Evolutionary conservation across 352 stramenopile species (phyloP), one percentile per base, ranked within the genome.

Genomic region (Pythium chondricola): DNA sequence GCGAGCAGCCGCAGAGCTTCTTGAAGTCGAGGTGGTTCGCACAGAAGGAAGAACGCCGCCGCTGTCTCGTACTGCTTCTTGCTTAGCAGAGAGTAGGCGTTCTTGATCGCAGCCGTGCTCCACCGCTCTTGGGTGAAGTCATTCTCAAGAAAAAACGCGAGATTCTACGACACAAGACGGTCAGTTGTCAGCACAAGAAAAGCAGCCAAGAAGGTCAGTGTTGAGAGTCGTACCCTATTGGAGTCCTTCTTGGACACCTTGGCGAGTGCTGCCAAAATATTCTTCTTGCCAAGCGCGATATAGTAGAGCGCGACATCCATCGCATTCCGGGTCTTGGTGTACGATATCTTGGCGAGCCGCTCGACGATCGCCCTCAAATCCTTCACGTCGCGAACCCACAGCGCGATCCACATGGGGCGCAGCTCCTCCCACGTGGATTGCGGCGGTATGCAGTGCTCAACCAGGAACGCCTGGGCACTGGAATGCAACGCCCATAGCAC

Each of bases 81-180:
- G 27, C 85, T 74, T 9, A 98, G 66, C 35, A 98, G 63, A 37
- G 92, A 97, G 63, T 96, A 98, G 6, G 92, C 94, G 63, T 98
- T 98, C 48, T 95, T 97, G 36, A 97, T 83, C 11, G 91, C 94
- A 25, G 94, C 90, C 47, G 75, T 74, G 30, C 60, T 76, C 83
- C 83, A 93, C 21, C 80, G 73, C 45, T 91, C 83, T 46, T 90
- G 73, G 17, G 66, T 70, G 42, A 93, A 93, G 40, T 93, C 74
- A 40, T 93, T 79, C 16, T 88, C 70, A 9, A 93, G 58, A 52
- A 93, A 92, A 16, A 73, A 63, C 2, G 77, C 56, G 24, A 93
- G 59, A 16, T 74, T 88, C 82, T 93, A n/a, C n/a, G n/a, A n/a
- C n/a, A n/a, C n/a, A n/a, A n/a, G n/a, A n/a, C n/a, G 48, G n/a